Percentiles rank a stretch among this genome's conserved stretches.
phyloP scores from a whole-genome alignment of 495 filamentous ascomycete species.

The Parathielavia hyrcaniae region DNA sequence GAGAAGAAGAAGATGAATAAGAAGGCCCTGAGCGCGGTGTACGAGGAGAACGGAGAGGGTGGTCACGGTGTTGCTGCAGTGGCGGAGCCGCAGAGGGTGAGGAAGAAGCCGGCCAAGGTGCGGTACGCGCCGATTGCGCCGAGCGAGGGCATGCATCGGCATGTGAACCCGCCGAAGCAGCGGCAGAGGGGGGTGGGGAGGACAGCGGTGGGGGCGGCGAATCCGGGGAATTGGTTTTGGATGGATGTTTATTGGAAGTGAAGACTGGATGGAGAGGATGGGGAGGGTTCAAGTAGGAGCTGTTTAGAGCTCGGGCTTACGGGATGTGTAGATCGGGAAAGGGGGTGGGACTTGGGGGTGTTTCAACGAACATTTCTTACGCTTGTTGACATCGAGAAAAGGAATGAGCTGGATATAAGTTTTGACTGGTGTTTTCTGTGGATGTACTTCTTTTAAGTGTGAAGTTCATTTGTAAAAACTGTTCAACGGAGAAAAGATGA shows the following conservation, averaged over 20 bases:
- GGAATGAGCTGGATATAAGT: too few relatives aligned
- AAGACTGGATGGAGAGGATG: not conserved
- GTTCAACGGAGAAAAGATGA: too few relatives aligned
- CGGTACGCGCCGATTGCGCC: slow-evolving; percentile 5
- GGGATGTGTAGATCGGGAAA: not conserved
- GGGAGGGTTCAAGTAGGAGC: not conserved
- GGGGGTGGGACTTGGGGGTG: too few relatives aligned
- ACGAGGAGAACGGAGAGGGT: not conserved
- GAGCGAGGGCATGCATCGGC: slow-evolving; percentile 9
- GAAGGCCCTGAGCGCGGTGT: not conserved
- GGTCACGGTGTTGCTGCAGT: too few relatives aligned
- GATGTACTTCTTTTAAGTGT: too few relatives aligned
- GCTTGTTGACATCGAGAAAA: too few relatives aligned
- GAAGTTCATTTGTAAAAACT: too few relatives aligned
- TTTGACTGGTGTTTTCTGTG: too few relatives aligned
- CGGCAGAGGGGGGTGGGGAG: not conserved
- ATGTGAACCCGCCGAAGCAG: slow-evolving; percentile 4
- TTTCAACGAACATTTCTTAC: too few relatives aligned
- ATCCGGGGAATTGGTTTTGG: slow-evolving; percentile 19
- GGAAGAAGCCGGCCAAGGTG: not conserved
- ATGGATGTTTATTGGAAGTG: slow-evolving; percentile 22
- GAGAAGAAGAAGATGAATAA: not conserved
- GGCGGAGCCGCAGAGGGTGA: not conserved
- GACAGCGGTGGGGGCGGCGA: slow-evolving; percentile 9
- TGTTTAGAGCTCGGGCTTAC: too few relatives aligned